Percentiles rank a stretch among this genome's conserved stretches.
These are phyloP conservation scores for Sinapis alba DNA, from an alignment of 441 rosid species.

Conservation along the genomic window DNA sequence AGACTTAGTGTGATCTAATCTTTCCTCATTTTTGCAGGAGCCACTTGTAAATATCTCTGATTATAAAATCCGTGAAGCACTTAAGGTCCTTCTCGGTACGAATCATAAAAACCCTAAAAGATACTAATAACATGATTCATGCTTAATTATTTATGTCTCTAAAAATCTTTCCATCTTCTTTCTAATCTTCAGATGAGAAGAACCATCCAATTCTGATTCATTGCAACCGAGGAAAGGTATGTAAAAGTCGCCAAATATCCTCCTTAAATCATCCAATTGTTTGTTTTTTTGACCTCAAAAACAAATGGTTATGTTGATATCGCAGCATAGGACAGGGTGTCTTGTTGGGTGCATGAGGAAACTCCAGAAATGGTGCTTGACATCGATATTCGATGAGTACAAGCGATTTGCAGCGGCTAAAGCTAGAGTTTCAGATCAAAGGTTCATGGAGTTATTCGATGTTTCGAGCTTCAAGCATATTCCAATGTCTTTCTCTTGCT, in stretches of 20 bases:
- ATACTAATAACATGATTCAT: not conserved
- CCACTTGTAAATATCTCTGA: conserved; percentile 74
- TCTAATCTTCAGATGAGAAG: conserved; percentile 53
- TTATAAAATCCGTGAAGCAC: conserved; percentile 65
- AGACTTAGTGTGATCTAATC: conserved; percentile 7
- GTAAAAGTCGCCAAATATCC: not conserved
- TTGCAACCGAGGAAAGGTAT: conserved; percentile 78
- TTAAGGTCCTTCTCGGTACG: conserved; percentile 66
- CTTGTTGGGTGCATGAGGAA: conserved; percentile 72
- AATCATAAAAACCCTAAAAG: conserved; percentile 23
- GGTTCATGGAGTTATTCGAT: conserved; percentile 66
- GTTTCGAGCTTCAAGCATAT: conserved; percentile 55
- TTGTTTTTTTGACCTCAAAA: not conserved
- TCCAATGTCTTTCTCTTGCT: conserved; percentile 73
- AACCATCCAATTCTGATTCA: conserved; percentile 73
- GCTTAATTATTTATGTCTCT: not conserved
- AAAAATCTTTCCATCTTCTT: not conserved
- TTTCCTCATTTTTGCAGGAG: conserved; percentile 52
- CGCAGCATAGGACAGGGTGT: conserved; percentile 73
- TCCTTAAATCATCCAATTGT: too few species aligned
- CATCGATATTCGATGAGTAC: conserved; percentile 68
- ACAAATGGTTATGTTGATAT: conserved; percentile 11
- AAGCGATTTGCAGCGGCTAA: conserved; percentile 71
- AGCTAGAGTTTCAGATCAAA: conserved; percentile 71
- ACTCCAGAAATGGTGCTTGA: conserved; percentile 64